Evolutionary conservation across 2,329 filamentous ascomycete genomes (phyloP), one percentile per base, ranked within the genome.

Genomic region (Beauveria medogensis): DNA sequence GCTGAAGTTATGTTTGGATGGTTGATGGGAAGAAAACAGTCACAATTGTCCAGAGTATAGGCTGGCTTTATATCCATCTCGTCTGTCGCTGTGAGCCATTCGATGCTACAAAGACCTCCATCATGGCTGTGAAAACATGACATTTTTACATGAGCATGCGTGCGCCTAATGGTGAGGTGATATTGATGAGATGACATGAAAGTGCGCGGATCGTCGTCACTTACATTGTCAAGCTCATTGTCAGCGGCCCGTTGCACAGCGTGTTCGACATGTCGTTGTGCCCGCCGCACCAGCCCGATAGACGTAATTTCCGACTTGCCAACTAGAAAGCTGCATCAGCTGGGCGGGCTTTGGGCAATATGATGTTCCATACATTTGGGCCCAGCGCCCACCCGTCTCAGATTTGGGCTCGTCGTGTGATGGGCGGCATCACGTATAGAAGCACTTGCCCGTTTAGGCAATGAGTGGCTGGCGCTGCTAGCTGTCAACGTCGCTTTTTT

Each of bases 391-490:
- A 28, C 30, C 20, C 34, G 55, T 51, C 55, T 58, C 55, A 51
- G 46, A 58, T 50, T 58, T 58, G n/a, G 20, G 30, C 20, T 20
- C 18, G 46, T 40, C 55, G 34, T 58, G 46, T 56, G 55, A 50
- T 43, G 24, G 22, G 34, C 30, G 46, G 43, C 46, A 40, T 58
- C 46, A 40, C 55, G 46, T 43, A 16, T 12, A 28, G 18, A 51
- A 51, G n/a, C 54, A 58, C 44, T 58, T 58, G 44, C 55, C 55
- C 26, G 20, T 41, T 58, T 51, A 37, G 55, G 46, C 37, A 58
- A 58, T 1, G 55, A 58, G 44, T 18, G 16, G 55, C 34, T 51
- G 22, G 28, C 26, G 16, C 44, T 50, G 47, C 20, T 24, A 48
- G 30, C 55, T 58, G 30, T 30, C 30, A 40, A 41, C 55, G 55